Conservation (phyloP, 1,139 yeast genomes). For the Debaryomycetaceae sp. region DNA sequence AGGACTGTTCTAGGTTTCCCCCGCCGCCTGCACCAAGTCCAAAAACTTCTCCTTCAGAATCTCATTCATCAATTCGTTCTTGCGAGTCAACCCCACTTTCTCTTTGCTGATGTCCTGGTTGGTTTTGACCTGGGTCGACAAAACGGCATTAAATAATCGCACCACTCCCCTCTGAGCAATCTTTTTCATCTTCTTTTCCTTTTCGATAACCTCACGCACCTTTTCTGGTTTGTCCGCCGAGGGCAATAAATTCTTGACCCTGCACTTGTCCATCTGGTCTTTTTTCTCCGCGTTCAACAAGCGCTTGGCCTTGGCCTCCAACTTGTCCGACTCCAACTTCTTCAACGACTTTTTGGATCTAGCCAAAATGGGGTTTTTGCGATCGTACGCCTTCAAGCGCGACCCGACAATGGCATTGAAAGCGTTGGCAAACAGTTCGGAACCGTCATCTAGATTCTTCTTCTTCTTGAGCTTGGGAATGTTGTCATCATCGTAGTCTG, state of each 20-base stretch:
- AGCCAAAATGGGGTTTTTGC: slow-evolving; percentile 86
- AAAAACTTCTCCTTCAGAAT: slow-evolving; percentile 85
- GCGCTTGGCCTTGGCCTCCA: slow-evolving; percentile 80
- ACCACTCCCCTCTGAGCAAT: slow-evolving; percentile 94
- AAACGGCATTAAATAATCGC: slow-evolving; percentile 82
- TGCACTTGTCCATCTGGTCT: slow-evolving; percentile 58
- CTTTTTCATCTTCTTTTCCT: slow-evolving; percentile 71
- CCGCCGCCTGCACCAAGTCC: slow-evolving; percentile 85
- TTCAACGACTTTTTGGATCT: slow-evolving; percentile 66
- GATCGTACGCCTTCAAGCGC: slow-evolving; percentile 79
- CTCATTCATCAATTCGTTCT: slow-evolving; percentile 68
- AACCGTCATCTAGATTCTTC: slow-evolving; percentile 59
- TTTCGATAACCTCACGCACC: slow-evolving; percentile 56
- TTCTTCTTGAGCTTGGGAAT: slow-evolving; percentile 49
- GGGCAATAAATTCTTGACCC: slow-evolving; percentile 68
- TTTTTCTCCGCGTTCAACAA: slow-evolving; percentile 70
- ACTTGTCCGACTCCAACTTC: slow-evolving; percentile 73
- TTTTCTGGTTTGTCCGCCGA: slow-evolving; percentile 46
- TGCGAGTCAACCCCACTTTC: slow-evolving; percentile 34
- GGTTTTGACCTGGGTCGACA: slow-evolving; percentile 73
- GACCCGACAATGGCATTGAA: slow-evolving; percentile 82
- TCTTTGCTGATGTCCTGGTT: slow-evolving; percentile 36
- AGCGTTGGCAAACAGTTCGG: slow-evolving; percentile 75
- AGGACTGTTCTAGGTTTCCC: no score
- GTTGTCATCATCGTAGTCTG: slow-evolving; percentile 29